Conservation (phyloP, 202 grass and related monocot genomes). For the Zizania palustris region DNA sequence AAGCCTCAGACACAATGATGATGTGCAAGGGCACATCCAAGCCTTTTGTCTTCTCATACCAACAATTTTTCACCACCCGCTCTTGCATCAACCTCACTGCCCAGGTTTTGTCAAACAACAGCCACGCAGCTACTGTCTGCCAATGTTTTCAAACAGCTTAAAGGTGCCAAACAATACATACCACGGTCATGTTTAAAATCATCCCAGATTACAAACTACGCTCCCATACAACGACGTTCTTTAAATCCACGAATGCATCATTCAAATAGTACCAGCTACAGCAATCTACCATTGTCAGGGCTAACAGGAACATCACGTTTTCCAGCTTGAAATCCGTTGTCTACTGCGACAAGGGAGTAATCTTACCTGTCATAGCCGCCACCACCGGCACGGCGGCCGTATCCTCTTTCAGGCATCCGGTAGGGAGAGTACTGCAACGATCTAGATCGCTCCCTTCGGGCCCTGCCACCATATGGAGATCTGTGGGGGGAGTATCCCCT, state of each 20-base stretch:
- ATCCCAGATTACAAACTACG: slow-evolving; percentile 38
- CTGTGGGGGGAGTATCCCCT: slow-evolving; percentile 55
- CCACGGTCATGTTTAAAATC: slow-evolving; percentile 31
- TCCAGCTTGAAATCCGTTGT: slow-evolving; percentile 2
- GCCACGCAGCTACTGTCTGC: slow-evolving; percentile 16
- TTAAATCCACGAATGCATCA: not conserved
- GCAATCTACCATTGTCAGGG: slow-evolving; percentile 17
- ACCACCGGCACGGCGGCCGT: slow-evolving; percentile 29
- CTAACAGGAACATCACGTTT: not conserved
- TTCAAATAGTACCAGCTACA: slow-evolving; percentile 21
- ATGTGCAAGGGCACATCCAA: not conserved
- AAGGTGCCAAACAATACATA: slow-evolving; percentile 19
- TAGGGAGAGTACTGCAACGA: slow-evolving; percentile 56
- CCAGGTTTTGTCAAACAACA: slow-evolving; percentile 36
- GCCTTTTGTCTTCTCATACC: slow-evolving; percentile 41
- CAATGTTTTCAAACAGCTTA: slow-evolving; percentile 29
- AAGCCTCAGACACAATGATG: slow-evolving; percentile 32
- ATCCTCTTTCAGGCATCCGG: slow-evolving; percentile 52
- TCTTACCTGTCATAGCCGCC: slow-evolving; percentile 55
- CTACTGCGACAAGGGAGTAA: not conserved
- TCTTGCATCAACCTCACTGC: not conserved
- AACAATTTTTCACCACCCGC: slow-evolving; percentile 9
- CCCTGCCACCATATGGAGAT: slow-evolving; percentile 48
- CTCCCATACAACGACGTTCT: slow-evolving; percentile 18
- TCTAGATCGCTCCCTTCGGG: slow-evolving; percentile 57